Conservation (phyloP, 306 rosid genomes). For the Biancaea sappan region DNA sequence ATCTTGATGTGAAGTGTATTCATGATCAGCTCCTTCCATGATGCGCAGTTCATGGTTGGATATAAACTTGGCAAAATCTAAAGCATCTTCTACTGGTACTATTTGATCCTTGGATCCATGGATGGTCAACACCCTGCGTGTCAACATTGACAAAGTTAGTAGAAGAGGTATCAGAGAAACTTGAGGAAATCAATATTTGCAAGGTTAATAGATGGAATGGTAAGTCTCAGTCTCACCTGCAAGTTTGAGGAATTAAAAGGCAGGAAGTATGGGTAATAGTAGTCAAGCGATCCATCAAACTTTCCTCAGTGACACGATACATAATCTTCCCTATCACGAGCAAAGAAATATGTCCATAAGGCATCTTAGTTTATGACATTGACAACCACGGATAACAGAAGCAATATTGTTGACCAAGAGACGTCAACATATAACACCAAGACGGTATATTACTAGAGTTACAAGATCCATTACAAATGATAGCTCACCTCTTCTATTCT, state of each 20-base stretch:
- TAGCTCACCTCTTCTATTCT: constrained; percentile 49
- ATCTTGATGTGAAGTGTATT: constrained; percentile 62
- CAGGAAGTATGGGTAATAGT: constrained; percentile 69
- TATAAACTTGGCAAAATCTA: constrained; percentile 64
- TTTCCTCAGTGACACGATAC: constrained; percentile 80
- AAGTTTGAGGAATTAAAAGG: constrained; percentile 53
- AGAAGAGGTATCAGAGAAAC: constrained; percentile 5
- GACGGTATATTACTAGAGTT: not conserved
- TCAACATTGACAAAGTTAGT: constrained; percentile 26
- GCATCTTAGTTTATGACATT: no score
- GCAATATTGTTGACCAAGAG: constrained; percentile 16
- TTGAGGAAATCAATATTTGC: constrained; percentile 20
- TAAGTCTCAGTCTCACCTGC: constrained; percentile 56
- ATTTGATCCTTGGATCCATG: constrained; percentile 86
- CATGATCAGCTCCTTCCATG: constrained; percentile 87
- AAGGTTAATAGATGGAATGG: constrained; percentile 14
- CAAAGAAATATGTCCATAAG: constrained; percentile 14
- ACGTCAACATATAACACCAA: not conserved
- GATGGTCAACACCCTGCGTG: constrained; percentile 75
- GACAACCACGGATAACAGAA: not conserved
- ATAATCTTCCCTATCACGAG: constrained; percentile 52
- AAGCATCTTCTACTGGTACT: constrained; percentile 74
- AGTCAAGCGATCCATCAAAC: constrained; percentile 77
- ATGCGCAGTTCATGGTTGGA: constrained; percentile 67
- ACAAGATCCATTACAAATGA: constrained; percentile 10